phyloP scores from a whole-genome alignment of 2,329 filamentous ascomycete species.

The Magnaporthiopsis poae region DNA sequence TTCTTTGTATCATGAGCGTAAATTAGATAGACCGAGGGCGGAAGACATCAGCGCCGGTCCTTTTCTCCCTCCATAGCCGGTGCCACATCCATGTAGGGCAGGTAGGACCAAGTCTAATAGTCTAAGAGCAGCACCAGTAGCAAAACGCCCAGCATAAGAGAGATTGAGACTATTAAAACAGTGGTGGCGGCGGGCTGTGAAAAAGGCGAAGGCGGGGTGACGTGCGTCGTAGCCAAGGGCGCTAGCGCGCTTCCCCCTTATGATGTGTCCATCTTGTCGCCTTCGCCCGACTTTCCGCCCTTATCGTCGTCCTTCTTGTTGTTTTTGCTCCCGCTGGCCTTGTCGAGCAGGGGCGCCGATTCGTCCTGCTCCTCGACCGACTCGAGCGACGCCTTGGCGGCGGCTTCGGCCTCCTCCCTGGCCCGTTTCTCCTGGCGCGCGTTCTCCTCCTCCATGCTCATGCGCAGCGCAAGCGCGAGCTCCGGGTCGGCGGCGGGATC shows the following conservation, averaged over 20 bases:
- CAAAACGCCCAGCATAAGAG: neutral
- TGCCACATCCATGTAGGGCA: neutral
- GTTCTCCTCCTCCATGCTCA: conserved; percentile 98
- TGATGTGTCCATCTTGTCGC: conserved; percentile 87
- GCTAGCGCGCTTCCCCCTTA: conserved; percentile 26
- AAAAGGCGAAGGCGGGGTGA: neutral
- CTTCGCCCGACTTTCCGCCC: conserved; percentile 40
- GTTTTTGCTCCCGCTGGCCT: conserved; percentile 51
- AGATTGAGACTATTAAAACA: neutral
- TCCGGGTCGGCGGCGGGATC: conserved; percentile 89
- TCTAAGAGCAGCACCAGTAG: neutral
- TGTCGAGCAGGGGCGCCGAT: conserved; percentile 51
- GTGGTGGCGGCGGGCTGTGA: neutral
- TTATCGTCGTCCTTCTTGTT: conserved; percentile 38
- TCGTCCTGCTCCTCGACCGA: conserved; percentile 74
- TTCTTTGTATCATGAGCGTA: neutral
- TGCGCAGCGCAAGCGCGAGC: conserved; percentile 81
- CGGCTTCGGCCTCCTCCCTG: conserved; percentile 61
- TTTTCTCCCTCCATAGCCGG: neutral
- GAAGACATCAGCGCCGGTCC: neutral
- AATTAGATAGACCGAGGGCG: neutral
- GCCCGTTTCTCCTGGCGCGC: conserved; percentile 81
- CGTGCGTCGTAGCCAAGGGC: neutral
- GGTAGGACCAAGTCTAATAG: neutral
- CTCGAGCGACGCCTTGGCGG: conserved; percentile 47